Evolutionary conservation across 805 yeast species (phyloP), one percentile per base, ranked within the genome.

Genomic region (Tetrapisispora iriomotensis): DNA sequence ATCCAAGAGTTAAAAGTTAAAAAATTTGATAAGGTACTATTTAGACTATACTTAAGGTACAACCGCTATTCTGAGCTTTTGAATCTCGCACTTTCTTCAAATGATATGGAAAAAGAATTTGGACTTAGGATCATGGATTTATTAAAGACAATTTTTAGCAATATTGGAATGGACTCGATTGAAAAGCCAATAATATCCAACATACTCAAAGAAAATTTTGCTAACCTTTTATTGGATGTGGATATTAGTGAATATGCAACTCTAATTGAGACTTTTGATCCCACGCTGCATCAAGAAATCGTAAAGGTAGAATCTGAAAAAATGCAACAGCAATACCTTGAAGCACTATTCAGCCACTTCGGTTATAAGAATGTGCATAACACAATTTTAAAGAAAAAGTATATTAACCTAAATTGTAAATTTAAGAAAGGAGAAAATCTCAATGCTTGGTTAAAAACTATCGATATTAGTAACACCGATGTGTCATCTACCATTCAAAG

Each of bases 11-110:
- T 63, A 13, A 51, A 50, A 14, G 47, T 44, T 12, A 35, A 38
- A 17, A 50, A 53, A 6, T 56, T 53, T 20, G 40, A 49, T 8
- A 50, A 29, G 39, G 58, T 40, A 32, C 51, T 51, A 12, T 59
- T 41, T 40, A 29, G 34, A 37, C 43, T 42, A 27, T 64, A 53
- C 34, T 36, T 37, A 19, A 54, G 45, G 27, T 27, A 40, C 2
- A 40, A 39, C 18, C 41, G 41, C 14, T 49, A 33, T 32, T 24
- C 43, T 8, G 48, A 51, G 8, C 26, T 49, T 27, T 38, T 56
- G 9, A 31, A 23, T 2, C 34, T 51, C 8, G 3, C 21, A 3
- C 13, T 31, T 21, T 20, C 23, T 21, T 15, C 17, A 14, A 9
- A 14, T 6, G n/a, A 42, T 21, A 31, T 38, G 12, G 35, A 35